Evolutionary conservation across 2,329 filamentous ascomycete genomes (phyloP).

Genomic region (Ascochyta viciae-villosae): DNA sequence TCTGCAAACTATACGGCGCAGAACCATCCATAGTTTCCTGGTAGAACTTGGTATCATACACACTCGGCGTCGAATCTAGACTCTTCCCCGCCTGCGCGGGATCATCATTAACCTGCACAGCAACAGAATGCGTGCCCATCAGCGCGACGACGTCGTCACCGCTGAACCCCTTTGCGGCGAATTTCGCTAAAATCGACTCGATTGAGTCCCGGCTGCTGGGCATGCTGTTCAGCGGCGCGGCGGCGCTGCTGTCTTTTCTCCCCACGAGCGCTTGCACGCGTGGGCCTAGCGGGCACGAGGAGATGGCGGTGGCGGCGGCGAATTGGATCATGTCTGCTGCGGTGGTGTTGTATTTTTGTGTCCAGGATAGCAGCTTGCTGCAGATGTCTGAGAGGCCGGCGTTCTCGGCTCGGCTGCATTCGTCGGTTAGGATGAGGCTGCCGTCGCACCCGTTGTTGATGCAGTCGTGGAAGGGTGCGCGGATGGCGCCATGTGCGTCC

Average conservation of each 20-base stretch:
- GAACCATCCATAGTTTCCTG: slow-evolving; percentile 34
- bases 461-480: slow-evolving; percentile 39
- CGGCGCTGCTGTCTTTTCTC: slow-evolving; percentile 24
- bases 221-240: slow-evolving; percentile 24
- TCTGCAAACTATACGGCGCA: slow-evolving; percentile 35
- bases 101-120: slow-evolving; percentile 36
- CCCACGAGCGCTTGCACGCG: slow-evolving; percentile 30
- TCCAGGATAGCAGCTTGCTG: slow-evolving; percentile 47
- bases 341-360: slow-evolving; percentile 46
- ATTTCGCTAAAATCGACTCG: slow-evolving; percentile 28
- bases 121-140: slow-evolving; percentile 41
- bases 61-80: slow-evolving; percentile 38
- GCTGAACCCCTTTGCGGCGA: slow-evolving; percentile 38
- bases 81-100: slow-evolving; percentile 29
- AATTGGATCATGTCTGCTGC: slow-evolving; percentile 41
- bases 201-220: slow-evolving; percentile 25
- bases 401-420: slow-evolving; percentile 48
- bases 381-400: slow-evolving; percentile 53
- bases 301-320: slow-evolving; percentile 32
- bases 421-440: slow-evolving; percentile 32
- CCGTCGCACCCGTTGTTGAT: slow-evolving; percentile 39
- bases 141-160: slow-evolving; percentile 43
- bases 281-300: slow-evolving; percentile 32
- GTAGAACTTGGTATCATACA: slow-evolving; percentile 42
- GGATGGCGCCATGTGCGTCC: slow-evolving; percentile 31